Conservation (phyloP, 306 rosid species). For the Vigna trinervia region DNA sequence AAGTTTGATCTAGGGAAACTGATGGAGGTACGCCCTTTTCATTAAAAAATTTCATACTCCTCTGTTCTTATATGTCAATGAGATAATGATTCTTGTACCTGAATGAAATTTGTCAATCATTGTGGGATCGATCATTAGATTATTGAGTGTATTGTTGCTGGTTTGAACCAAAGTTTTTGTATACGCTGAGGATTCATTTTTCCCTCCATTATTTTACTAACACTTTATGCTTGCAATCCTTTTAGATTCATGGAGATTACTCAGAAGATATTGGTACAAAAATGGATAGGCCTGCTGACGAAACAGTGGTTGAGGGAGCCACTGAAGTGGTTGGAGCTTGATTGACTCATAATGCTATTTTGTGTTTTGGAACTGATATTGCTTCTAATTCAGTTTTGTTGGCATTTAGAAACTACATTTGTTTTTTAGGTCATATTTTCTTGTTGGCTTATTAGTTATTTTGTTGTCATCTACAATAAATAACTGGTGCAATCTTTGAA, state of each 20-base stretch:
- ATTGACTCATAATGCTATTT: conserved; percentile 16
- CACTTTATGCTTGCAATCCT: background rate
- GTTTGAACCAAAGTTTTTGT: no score
- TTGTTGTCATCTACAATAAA: background rate
- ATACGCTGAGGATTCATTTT: no score
- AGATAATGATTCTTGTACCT: no score
- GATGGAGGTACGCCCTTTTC: conserved; percentile 72
- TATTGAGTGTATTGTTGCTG: no score
- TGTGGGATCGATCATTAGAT: no score
- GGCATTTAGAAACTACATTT: conserved; percentile 36
- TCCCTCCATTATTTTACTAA: no score
- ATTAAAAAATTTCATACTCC: background rate
- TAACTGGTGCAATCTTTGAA: background rate
- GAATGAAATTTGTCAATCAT: no score
- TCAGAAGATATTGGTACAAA: conserved; percentile 82
- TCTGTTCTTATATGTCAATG: background rate
- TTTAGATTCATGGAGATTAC: conserved; percentile 83
- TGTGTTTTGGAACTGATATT: conserved; percentile 36
- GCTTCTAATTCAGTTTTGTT: conserved; percentile 16
- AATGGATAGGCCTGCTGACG: conserved; percentile 84
- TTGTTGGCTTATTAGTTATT: background rate
- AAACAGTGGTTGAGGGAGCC: conserved; percentile 61
- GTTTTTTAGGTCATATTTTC: background rate
- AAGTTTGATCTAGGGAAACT: conserved; percentile 92
- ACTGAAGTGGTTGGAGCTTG: conserved; percentile 82